Base-by-base conservation (phyloP, 495 filamentous ascomycete species). In the Penicillium argentinense region DNA sequence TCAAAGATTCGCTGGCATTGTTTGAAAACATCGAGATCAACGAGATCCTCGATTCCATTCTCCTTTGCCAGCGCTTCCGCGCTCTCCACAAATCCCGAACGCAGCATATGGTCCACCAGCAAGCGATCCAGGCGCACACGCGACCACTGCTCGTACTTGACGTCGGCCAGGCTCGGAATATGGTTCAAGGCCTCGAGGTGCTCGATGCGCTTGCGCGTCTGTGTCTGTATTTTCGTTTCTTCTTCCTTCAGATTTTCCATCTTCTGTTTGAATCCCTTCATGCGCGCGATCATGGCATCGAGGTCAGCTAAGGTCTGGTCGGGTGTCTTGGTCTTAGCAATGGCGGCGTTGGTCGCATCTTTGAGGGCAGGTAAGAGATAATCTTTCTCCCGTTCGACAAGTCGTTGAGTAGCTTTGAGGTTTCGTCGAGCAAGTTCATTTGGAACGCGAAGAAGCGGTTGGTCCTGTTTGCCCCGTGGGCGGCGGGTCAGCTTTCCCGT, bases 91-190 rank as follows among this genome's bases (percentile, higher is more conserved):
- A 92, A 95, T 17, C 92, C 92, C 43, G 83, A 83, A 19, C 93
- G 79, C 32, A 97, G 68, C 60, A 97, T 72, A 67, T 95, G 95
- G 64, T 98, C 93, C 28, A 95, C 88, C 36, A 98, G 63, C 29
- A 97, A 71, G 18, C 95, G 76, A 70, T 96, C 85, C 43, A 97
- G 73, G 24, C 93, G 78, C 9, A 80, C 74, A 27, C 86, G 77
- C 29, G 86, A 88, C 95, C 95, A 98, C 42, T 80, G 72, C 55
- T 97, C 95, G 67, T 97, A 98, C 54, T 89, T 90, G 45, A 95
- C 89, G 69, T 97, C 95, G 32, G 86, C 86, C 56, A 97, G 68
- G 48, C 81, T 91, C 30, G 86, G 81, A 49, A 97, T 88, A 47
- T 77, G 65, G 54, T 91, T 86, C 11, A 98, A 74, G 44, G 87